Conservation (phyloP, 164 flowering plant genomes). For the Umbilicus rupestris region DNA sequence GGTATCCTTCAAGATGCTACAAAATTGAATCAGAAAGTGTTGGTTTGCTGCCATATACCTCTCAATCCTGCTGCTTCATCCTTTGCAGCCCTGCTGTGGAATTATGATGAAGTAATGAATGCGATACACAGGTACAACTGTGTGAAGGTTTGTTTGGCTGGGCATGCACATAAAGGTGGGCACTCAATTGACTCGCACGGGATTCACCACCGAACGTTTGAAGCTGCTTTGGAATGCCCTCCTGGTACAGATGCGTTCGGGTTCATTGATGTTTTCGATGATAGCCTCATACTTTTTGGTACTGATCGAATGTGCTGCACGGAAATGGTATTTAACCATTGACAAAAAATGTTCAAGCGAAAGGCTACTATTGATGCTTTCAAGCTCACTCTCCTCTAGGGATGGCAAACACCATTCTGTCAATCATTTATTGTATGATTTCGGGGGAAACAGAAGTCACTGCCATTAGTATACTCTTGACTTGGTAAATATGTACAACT, state of each 20-base stretch:
- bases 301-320: constrained; percentile 51
- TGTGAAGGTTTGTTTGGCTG: constrained; percentile 78
- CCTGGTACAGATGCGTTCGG: constrained; percentile 80
- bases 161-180: constrained; percentile 91
- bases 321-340: constrained; percentile 42
- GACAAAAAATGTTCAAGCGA: not conserved
- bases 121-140: constrained; percentile 62
- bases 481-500: not conserved
- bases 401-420: not conserved
- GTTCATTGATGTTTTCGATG: constrained; percentile 50
- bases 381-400: not conserved
- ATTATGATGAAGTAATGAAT: constrained; percentile 78
- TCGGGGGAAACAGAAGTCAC: not conserved
- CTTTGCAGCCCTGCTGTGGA: constrained; percentile 71
- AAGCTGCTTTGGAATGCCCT: constrained; percentile 93
- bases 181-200: constrained; percentile 68
- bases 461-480: not conserved
- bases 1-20: constrained; percentile 52
- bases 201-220: constrained; percentile 75
- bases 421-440: not conserved
- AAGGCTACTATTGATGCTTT: not conserved
- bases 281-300: constrained; percentile 55
- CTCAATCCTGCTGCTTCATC: constrained; percentile 58
- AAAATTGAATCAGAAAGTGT: constrained; percentile 46
- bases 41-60: constrained; percentile 82